Evolutionary conservation across 805 yeast species (phyloP).

Genomic region (Saccharomycopsis javanensis): DNA sequence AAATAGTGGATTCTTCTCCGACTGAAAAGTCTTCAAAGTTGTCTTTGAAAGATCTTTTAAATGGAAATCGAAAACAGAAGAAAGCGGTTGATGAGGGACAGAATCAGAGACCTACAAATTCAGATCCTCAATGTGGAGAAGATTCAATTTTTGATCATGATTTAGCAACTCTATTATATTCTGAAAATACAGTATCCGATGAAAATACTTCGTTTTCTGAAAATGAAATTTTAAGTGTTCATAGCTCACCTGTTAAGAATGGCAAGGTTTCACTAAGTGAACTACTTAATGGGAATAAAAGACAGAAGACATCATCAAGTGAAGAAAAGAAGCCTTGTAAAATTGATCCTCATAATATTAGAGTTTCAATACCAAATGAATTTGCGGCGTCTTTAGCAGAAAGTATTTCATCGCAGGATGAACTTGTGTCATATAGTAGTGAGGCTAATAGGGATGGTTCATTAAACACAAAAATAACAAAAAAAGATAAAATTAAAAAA

Average conservation of each 20-base stretch:
- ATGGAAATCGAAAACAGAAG: conserved; percentile 1
- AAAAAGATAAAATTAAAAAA: background rate
- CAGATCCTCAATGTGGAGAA: background rate
- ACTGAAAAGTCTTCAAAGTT: background rate
- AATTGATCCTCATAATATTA: background rate
- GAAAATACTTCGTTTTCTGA: background rate
- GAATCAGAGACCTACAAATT: background rate
- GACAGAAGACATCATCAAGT: background rate
- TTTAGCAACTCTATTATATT: background rate
- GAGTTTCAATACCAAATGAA: background rate
- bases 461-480: background rate
- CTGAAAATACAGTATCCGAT: background rate
- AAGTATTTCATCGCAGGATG: background rate
- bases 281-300: background rate
- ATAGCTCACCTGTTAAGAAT: background rate
- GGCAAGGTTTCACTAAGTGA: background rate
- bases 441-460: background rate
- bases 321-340: background rate
- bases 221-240: background rate
- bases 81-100: background rate
- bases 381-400: background rate
- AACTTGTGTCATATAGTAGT: background rate
- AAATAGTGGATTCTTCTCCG: background rate
- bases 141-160: background rate
- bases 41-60: background rate